phyloP scores from a whole-genome alignment of 495 filamentous ascomycete species.

The Cercophora sp. region DNA sequence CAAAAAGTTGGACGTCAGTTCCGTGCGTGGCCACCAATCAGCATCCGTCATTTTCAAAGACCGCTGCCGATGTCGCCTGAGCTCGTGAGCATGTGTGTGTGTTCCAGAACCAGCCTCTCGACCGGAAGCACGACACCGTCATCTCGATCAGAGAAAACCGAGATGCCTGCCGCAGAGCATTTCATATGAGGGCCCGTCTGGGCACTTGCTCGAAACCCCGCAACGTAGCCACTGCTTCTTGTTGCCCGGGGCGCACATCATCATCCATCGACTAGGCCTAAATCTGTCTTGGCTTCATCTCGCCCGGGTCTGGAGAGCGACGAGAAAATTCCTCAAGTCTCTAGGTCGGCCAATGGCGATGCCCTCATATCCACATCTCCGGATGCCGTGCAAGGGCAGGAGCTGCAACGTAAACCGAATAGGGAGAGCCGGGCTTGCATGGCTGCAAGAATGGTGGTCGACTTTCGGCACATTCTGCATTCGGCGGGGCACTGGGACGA shows the following conservation, averaged over 20 bases:
- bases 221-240: not conserved
- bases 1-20: conserved; percentile 20
- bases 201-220: not conserved
- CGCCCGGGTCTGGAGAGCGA: conserved; percentile 5
- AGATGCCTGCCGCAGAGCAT: too few species aligned
- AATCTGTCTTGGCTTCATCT: conserved; percentile 4
- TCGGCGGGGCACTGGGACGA: not conserved
- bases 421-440: conserved; percentile 8
- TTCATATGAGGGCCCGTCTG: too few species aligned
- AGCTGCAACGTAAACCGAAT: conserved; percentile 25
- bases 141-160: too few species aligned
- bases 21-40: conserved; percentile 26
- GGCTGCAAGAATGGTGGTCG: not conserved
- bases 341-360: conserved; percentile 16
- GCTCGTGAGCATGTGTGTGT: not conserved
- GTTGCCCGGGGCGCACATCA: not conserved
- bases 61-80: conserved; percentile 32
- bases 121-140: too few species aligned
- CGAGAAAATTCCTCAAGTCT: not conserved
- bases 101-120: not conserved
- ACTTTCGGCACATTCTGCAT: not conserved
- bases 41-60: conserved; percentile 26
- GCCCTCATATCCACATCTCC: not conserved
- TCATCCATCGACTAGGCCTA: not conserved
- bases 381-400: conserved; percentile 4